Evolutionary conservation across 2,329 filamentous ascomycete species (phyloP), one percentile per base, ranked within the genome.

Genomic region (Rhynchosporium graminicola): DNA sequence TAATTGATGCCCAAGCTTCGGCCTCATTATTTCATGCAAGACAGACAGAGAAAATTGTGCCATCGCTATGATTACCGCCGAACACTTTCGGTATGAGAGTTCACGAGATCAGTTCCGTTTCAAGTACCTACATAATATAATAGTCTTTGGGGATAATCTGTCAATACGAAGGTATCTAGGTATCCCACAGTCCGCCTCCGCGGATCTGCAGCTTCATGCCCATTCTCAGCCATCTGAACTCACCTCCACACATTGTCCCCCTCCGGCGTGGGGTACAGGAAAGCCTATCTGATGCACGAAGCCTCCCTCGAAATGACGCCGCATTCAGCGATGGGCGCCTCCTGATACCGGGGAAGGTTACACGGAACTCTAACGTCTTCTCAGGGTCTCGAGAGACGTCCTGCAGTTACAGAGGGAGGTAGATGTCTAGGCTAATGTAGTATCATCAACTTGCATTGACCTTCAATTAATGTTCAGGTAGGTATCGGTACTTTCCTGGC

Each of bases 11-110:
- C 40, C 40, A 57, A 26, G 38, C 31, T 28, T 57, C 54, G 54
- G 54, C 54, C 54, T 45, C 40, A 57, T 57, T 57, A 57, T 31
- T 57, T 36, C 10, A 31, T 56, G 52, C 52, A 56, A 43, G 52
- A 15, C 20, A 20, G 1, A 20, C 20, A 20, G 20, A 43, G 38
- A 56, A 43, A 52, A n/a, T 38, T 40, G 50, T 38, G 50, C 33
- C 50, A 38, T 8, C 33, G 50, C 20, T 20, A 9, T 38, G 42
- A 31, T 9, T 26, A 20, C 20, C 20, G 20, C 20, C 20, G 20
- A 20, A 20, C 20, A 20, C 20, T 20, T 20, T 20, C 20, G 20
- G 20, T 20, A 20, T 20, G 20, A 20, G 20, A 20, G 20, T 20
- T 20, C 20, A 20, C 20, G 20, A 20, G 1, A 40, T 54, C 20